phyloP scores from a whole-genome alignment of 164 flowering plant species.

The Houttuynia cordata region DNA sequence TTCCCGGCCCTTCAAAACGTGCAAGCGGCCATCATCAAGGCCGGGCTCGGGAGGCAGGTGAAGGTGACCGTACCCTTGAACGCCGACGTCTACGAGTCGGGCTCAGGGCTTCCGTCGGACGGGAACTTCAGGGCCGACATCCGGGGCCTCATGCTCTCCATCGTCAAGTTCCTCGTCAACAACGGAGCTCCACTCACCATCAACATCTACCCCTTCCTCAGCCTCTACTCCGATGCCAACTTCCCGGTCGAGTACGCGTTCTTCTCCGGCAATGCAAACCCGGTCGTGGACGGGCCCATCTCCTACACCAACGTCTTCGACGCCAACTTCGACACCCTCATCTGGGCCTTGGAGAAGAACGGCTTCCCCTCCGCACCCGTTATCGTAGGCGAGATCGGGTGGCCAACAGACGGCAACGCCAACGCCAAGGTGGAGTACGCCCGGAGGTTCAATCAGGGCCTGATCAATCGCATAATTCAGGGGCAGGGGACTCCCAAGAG shows the following conservation, averaged over 20 bases:
- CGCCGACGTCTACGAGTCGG: conserved; percentile 74
- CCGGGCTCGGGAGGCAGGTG: conserved; percentile 66
- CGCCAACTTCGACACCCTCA: conserved; percentile 81
- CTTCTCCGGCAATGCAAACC: conserved; percentile 39
- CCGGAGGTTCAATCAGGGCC: conserved; percentile 65
- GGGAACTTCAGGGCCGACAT: conserved; percentile 88
- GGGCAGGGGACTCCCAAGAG: conserved; percentile 74
- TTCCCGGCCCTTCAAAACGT: conserved; percentile 79
- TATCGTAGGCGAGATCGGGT: conserved; percentile 78
- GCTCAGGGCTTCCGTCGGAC: conserved; percentile 59
- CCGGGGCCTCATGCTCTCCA: conserved; percentile 53
- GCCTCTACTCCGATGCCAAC: conserved; percentile 67
- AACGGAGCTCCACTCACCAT: conserved; percentile 52
- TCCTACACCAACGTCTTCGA: conserved; percentile 84
- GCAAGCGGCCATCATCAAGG: conserved; percentile 87
- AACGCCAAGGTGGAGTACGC: conserved; percentile 52
- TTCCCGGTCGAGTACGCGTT: conserved; percentile 88
- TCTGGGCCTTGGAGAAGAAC: conserved; percentile 71
- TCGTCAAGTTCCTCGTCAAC: conserved; percentile 60
- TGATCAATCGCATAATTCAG: conserved; percentile 30
- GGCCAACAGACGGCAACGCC: conserved; percentile 84
- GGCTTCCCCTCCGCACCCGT: conserved; percentile 52
- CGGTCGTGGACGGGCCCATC: conserved; percentile 61
- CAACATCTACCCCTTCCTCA: conserved; percentile 93
- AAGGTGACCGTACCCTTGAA: conserved; percentile 82